phyloP scores from a whole-genome alignment of 2,329 filamentous ascomycete species.

The Calonectria fujianensis region DNA sequence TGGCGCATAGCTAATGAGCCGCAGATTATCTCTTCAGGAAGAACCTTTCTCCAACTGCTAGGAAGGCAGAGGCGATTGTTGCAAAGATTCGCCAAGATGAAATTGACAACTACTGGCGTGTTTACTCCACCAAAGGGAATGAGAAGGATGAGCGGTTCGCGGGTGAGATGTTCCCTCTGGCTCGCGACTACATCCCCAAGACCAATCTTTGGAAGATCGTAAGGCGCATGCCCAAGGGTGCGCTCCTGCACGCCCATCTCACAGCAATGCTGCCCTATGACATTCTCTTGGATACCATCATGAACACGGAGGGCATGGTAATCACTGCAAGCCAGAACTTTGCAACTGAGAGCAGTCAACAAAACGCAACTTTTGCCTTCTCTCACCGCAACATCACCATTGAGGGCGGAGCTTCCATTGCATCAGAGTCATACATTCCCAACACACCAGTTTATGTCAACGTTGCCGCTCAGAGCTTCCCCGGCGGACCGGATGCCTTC shows the following conservation, averaged over 20 bases:
- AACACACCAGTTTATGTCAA: background rate
- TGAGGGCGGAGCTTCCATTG: background rate
- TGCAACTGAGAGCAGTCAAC: background rate
- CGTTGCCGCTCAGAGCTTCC: background rate
- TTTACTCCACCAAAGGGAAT: background rate
- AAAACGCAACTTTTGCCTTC: slow-evolving; percentile 8
- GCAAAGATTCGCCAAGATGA: slow-evolving; percentile 16
- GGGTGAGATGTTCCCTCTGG: slow-evolving; percentile 25
- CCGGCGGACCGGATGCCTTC: slow-evolving; percentile 1
- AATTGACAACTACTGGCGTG: slow-evolving; percentile 23
- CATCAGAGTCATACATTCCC: slow-evolving; percentile 3
- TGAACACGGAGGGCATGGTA: slow-evolving; percentile 28
- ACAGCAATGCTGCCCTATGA: slow-evolving; percentile 28
- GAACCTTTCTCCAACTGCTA: slow-evolving; percentile 5
- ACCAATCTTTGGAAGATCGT: slow-evolving; percentile 31
- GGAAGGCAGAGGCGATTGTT: slow-evolving; percentile 20
- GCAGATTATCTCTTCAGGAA: slow-evolving; percentile 14
- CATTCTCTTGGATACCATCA: background rate
- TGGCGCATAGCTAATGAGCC: background rate
- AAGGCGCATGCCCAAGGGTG: slow-evolving; percentile 21
- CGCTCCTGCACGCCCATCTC: slow-evolving; percentile 27
- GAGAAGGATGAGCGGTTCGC: slow-evolving; percentile 18
- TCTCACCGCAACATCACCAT: background rate
- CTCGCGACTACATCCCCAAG: slow-evolving; percentile 11
- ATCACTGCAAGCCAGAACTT: slow-evolving; percentile 12